phyloP scores from a whole-genome alignment of 192 early-diverging fungal genomes.

The Umbelopsis sp. region DNA sequence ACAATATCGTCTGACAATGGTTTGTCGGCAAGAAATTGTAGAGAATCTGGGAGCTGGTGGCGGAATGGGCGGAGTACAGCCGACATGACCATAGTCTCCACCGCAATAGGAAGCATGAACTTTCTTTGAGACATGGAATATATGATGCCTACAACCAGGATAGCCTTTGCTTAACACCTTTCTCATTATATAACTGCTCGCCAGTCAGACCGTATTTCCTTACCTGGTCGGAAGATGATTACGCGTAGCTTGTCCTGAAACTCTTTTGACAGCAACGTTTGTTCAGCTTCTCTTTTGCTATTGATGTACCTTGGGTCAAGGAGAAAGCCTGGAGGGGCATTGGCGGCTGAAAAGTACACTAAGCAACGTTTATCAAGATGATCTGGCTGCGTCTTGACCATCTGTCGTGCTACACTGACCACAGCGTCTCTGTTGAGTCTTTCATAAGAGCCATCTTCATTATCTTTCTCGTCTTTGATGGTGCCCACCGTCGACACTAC shows the following conservation, averaged over 20 bases:
- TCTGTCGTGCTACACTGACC: conserved; percentile 20
- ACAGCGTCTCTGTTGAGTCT: conserved; percentile 29
- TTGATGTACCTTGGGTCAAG: conserved; percentile 27
- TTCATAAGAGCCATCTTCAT: conserved; percentile 24
- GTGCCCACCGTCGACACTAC: conserved; percentile 34
- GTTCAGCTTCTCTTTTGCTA: conserved; percentile 31
- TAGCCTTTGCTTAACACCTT: neutral
- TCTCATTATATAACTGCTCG: too few species aligned
- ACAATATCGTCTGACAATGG: conserved; percentile 26
- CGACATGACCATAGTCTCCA: conserved; percentile 18
- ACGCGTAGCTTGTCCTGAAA: conserved; percentile 23
- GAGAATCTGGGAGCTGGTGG: conserved; percentile 19
- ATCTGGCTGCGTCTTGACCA: conserved; percentile 24
- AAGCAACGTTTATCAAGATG: conserved; percentile 17
- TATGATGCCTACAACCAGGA: conserved; percentile 23
- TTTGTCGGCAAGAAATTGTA: conserved; percentile 24
- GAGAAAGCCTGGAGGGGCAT: conserved; percentile 22
- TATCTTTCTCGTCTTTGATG: conserved; percentile 24
- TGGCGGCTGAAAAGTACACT: conserved; percentile 32
- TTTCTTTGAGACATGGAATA: conserved; percentile 26
- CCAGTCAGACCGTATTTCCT: neutral
- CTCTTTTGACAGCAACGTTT: conserved; percentile 20
- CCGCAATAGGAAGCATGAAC: conserved; percentile 26
- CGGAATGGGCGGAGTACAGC: conserved; percentile 23
- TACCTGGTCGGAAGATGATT: conserved; percentile 32